Evolutionary conservation across 495 filamentous ascomycete species (phyloP), one percentile per base, ranked within the genome.

Genomic region (Thozetella sp.): DNA sequence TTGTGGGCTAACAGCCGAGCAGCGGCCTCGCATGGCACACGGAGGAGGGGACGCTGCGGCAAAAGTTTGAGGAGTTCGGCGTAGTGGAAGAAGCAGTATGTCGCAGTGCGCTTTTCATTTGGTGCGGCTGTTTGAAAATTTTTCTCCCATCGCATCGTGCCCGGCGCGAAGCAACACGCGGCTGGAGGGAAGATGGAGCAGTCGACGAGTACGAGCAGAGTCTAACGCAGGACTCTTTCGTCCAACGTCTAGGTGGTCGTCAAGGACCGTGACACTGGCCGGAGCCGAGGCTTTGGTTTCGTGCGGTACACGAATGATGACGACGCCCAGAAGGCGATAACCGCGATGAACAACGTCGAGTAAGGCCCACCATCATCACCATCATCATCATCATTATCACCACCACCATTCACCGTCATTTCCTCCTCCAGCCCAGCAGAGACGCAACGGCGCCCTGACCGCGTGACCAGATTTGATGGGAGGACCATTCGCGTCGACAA

Each of bases 21-120:
- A 97, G 94, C 67, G 94, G 94, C 83, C 93, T 98, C 63, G 92
- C 94, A 62, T 98, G 94, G 94, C 93, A 97, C 82, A 98, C 94
- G 53, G 92, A 93, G 72, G 94, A 98, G 75, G 70, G 71, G 2
- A 90, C 90, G 40, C 81, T 98, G 40, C 88, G 88, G 60, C 70
- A 85, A 59, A 96, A 97, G 69, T 98, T 98, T 76, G 88, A 93
- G 74, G 85, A 94, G 73, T 97, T 90, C 68, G 94, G 94, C 23
- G 74, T 75, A 25, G 88, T 98, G 58, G 92, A 97, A 70, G 94
- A 98, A 86, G 94, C 94, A 58, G 94, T 98, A 82, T 72, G 91
- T 86, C 57, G n/a, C 54, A 20, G 56, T 48, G 25, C 56, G 22
- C 59, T 57, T 70, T 57, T 30, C 57, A 15, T 68, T 63, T 57